These are phyloP conservation scores for Cladophialophora exuberans DNA, from an alignment of 2,329 filamentous ascomycete species.

Conservation along the genomic window DNA sequence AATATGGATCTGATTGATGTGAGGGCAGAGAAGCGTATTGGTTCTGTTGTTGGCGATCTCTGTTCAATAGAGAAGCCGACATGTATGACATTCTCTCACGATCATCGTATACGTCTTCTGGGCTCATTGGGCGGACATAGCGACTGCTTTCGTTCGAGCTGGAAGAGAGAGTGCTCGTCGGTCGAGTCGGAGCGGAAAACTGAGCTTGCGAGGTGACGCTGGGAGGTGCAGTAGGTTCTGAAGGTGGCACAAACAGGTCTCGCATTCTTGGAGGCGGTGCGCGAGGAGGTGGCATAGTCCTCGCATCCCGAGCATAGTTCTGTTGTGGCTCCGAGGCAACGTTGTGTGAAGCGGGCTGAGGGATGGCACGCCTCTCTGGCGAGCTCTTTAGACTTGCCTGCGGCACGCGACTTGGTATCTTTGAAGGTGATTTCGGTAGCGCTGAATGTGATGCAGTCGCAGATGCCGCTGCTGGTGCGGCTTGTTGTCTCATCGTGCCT, in stretches of 20 bases:
- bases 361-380: constrained; percentile 68
- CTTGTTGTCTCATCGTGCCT: constrained; percentile 43
- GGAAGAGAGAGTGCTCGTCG: constrained; percentile 53
- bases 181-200: constrained; percentile 46
- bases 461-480: constrained; percentile 20
- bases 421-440: constrained; percentile 50
- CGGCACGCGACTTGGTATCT: constrained; percentile 52
- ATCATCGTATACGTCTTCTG: constrained; percentile 88
- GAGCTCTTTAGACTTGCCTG: constrained; percentile 66
- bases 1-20: constrained; percentile 36
- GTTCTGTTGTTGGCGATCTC: constrained; percentile 35
- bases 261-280: constrained; percentile 92
- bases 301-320: constrained; percentile 36
- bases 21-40: constrained; percentile 10
- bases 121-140: constrained; percentile 61
- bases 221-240: constrained; percentile 37
- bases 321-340: constrained; percentile 18
- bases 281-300: constrained; percentile 59
- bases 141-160: constrained; percentile 43
- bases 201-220: constrained; percentile 36
- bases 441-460: constrained; percentile 30
- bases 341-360: constrained; percentile 39
- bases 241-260: constrained; percentile 67
- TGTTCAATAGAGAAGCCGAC: constrained; percentile 47
- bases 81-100: constrained; percentile 52